Base-by-base conservation (phyloP, 257 asterid genomes). In the Coffea eugenioides region DNA sequence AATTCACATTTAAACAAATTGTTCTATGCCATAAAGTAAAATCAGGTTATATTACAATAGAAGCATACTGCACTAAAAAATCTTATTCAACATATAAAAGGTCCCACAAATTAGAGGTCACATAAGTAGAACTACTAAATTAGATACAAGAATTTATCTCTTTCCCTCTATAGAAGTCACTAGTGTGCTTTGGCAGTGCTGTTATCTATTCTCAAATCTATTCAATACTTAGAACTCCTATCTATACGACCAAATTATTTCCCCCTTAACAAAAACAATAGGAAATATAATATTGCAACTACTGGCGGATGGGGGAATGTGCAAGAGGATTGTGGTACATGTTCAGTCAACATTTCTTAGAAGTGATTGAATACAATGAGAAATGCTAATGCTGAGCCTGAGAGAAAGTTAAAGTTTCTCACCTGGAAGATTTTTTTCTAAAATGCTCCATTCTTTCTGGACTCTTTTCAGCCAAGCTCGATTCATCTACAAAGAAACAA, bases 361-460 rank as follows among this genome's bases (percentile, higher is more conserved):
- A 51, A 2, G 57, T 69, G 54, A 6, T 39, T 74, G 74, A 27
- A 66, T 56, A 73, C 74, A 51, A 65, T 71, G 48, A 69, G 56
- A 68, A 39, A 57, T 51, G 46, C 48, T 46, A 34, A 36, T 69
- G 45, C 25, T 4, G 52, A 39, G 65, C 36, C 25, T 4, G 52
- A 39, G 65, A 43, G 78, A n/a, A 31, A 69, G 48, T 25, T 8
- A 11, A 59, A n/a, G 72, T 25, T 86, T 80, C 97, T 90, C 86
- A 96, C 99, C 97, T 1, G 99, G 97, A 80, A 96, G 96, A 87
- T 92, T 90, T 79, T 88, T 91, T 85, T 89, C 90, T 80, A 96
- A 87, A 86, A 90, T 88, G 88, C 87, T 87, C 99, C 99, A 96
- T 88, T 96, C 99, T 88, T 91, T 88, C 79, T 91, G 92, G 75